Conservation (phyloP, 2,329 filamentous ascomycete species). For the Hymenoscyphus fructigenus region DNA sequence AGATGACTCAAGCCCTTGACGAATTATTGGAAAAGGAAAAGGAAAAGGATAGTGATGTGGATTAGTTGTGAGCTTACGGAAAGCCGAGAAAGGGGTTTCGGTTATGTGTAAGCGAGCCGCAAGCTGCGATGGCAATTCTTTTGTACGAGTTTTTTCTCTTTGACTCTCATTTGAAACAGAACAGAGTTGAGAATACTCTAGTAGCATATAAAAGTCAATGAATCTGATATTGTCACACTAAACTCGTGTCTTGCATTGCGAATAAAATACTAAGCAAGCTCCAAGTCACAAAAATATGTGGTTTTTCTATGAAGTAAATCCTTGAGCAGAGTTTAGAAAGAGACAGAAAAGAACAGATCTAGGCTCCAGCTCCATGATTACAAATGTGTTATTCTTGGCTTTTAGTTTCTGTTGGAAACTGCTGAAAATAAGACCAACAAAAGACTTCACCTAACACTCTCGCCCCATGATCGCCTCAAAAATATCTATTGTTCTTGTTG, state of each 20-base stretch:
- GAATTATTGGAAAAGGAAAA: neutral
- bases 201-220: neutral
- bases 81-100: neutral
- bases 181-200: conserved; percentile 1
- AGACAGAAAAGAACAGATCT: no score
- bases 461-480: neutral
- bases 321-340: no score
- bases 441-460: neutral
- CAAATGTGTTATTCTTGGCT: neutral
- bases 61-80: neutral
- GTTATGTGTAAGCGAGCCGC: neutral
- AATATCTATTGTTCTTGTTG: neutral
- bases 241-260: neutral
- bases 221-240: neutral
- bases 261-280: neutral
- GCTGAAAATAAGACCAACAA: neutral
- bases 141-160: neutral
- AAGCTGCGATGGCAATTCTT: neutral
- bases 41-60: neutral
- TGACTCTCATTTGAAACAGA: neutral
- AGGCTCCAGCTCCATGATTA: no score
- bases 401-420: neutral
- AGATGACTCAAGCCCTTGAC: neutral
- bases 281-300: neutral
- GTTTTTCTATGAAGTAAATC: no score